Conservation (phyloP, 768 basidiomycete genomes). For the Sporobolomyces pararoseus region DNA sequence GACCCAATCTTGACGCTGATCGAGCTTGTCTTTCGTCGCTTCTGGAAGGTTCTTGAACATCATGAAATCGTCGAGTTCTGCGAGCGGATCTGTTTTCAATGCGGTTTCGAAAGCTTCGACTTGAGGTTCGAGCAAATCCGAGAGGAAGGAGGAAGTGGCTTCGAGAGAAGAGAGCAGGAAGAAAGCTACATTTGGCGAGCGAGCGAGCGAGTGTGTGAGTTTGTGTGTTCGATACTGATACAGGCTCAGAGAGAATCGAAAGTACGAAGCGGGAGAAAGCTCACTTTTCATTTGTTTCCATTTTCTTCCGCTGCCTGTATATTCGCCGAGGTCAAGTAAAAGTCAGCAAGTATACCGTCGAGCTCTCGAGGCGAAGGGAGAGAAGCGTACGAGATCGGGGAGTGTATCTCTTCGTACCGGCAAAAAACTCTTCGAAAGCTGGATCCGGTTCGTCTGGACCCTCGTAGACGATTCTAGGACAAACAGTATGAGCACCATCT, state of each 20-base stretch:
- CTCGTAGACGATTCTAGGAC: conserved; percentile 26
- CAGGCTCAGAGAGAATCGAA: background rate
- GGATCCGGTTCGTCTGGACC: conserved; percentile 35
- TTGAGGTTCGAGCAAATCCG: conserved; percentile 15
- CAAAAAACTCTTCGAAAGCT: conserved; percentile 25
- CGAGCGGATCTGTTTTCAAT: conserved; percentile 18
- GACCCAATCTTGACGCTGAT: conserved; percentile 26
- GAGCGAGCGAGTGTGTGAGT: too few species aligned
- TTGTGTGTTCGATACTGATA: too few species aligned
- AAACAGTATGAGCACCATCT: background rate
- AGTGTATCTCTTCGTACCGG: conserved; percentile 27
- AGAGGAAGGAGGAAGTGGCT: conserved; percentile 18
- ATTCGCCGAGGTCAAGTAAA: background rate
- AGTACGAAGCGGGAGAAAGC: background rate
- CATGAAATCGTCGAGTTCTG: conserved; percentile 34
- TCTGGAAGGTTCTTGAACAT: background rate
- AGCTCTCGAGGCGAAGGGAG: too few species aligned
- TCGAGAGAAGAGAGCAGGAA: conserved; percentile 15
- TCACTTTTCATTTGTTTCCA: conserved; percentile 24
- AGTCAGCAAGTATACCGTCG: too few species aligned
- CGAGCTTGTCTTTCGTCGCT: background rate
- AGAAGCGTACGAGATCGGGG: conserved; percentile 14
- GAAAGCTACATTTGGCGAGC: too few species aligned
- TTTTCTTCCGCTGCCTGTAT: conserved; percentile 3
- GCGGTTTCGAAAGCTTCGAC: conserved; percentile 1